These are phyloP conservation scores for Phytophthora pinifolia DNA, from an alignment of 352 stramenopile genomes.

Conservation along the genomic window DNA sequence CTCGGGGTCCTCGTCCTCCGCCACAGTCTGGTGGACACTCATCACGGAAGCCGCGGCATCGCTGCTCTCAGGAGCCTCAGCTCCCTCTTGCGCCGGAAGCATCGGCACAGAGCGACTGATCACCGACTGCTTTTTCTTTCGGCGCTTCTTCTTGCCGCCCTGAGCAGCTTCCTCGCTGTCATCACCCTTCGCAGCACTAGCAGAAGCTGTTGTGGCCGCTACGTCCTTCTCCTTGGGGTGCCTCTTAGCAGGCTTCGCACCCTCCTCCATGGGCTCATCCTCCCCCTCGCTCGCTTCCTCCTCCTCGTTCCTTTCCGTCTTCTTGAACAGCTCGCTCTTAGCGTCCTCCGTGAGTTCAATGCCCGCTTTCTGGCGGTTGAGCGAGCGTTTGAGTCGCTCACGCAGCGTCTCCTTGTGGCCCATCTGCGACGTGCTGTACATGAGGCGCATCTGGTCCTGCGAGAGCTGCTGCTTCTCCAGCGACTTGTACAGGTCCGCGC, in stretches of 20 bases:
- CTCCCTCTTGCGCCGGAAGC: conserved; percentile 12
- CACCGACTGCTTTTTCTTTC: conserved; percentile 33
- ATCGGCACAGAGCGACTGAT: conserved; percentile 31
- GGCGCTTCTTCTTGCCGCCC: conserved; percentile 31
- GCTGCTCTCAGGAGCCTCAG: background rate
- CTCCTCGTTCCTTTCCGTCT: conserved; percentile 23
- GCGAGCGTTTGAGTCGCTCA: conserved; percentile 72
- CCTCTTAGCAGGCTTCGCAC: conserved; percentile 16
- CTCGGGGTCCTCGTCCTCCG: conserved; percentile 17
- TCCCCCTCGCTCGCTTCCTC: conserved; percentile 22
- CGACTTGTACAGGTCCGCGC: conserved; percentile 81
- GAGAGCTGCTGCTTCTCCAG: conserved; percentile 61
- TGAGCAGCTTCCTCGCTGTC: background rate
- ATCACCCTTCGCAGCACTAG: conserved; percentile 2
- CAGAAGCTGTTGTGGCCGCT: conserved; percentile 13
- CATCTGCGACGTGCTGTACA: conserved; percentile 76
- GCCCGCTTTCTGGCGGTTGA: conserved; percentile 78
- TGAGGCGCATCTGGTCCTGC: conserved; percentile 63
- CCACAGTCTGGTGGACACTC: conserved; percentile 4
- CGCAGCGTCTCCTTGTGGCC: conserved; percentile 83
- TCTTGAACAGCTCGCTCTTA: conserved; percentile 61
- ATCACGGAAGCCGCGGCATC: conserved; percentile 9
- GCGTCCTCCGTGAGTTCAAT: conserved; percentile 53
- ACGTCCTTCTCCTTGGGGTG: conserved; percentile 17
- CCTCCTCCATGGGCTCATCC: conserved; percentile 17